Conservation (phyloP, 768 basidiomycete species). For the Leccinum sublutescens region DNA sequence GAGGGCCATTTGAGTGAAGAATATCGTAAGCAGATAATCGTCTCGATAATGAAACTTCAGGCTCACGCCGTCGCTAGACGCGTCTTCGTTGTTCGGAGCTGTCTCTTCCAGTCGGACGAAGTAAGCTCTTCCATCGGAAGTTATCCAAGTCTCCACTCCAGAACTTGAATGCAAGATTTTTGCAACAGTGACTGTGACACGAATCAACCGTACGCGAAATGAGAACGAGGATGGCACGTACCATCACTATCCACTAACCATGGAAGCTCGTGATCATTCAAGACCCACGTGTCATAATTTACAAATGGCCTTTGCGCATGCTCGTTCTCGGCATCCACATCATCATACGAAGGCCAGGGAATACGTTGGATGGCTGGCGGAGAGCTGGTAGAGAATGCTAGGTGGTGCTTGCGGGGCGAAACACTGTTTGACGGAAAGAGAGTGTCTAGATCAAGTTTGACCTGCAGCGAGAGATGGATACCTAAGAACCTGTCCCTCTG, state of each 20-base stretch:
- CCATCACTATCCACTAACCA: slow-evolving; percentile 79
- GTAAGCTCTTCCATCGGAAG: slow-evolving; percentile 81
- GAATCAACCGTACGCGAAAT: neutral
- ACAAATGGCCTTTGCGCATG: slow-evolving; percentile 35
- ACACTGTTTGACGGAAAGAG: slow-evolving; percentile 44
- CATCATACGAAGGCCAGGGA: slow-evolving; percentile 69
- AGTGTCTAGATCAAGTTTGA: slow-evolving; percentile 2
- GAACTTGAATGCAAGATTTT: slow-evolving; percentile 59
- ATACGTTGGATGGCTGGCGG: slow-evolving; percentile 81
- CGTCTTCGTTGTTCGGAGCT: slow-evolving; percentile 40
- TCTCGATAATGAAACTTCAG: neutral
- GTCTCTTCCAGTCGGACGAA: slow-evolving; percentile 59
- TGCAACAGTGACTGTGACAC: slow-evolving; percentile 54
- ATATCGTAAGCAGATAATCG: slow-evolving; percentile 5
- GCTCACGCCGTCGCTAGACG: slow-evolving; percentile 47
- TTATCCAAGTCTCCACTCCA: slow-evolving; percentile 78
- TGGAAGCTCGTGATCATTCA: slow-evolving; percentile 62
- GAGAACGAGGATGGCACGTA: slow-evolving; percentile 31
- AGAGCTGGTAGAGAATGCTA: slow-evolving; percentile 70
- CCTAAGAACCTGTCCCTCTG: slow-evolving; percentile 76
- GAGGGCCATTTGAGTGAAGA: slow-evolving; percentile 9
- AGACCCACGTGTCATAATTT: slow-evolving; percentile 67
- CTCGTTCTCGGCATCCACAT: slow-evolving; percentile 36
- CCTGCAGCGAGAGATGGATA: slow-evolving; percentile 25
- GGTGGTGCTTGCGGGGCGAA: slow-evolving; percentile 66